Evolutionary conservation across 176 grass and related monocot genomes (phyloP), one percentile per base, ranked within the genome.

Genomic region (Zoysia pacifica): DNA sequence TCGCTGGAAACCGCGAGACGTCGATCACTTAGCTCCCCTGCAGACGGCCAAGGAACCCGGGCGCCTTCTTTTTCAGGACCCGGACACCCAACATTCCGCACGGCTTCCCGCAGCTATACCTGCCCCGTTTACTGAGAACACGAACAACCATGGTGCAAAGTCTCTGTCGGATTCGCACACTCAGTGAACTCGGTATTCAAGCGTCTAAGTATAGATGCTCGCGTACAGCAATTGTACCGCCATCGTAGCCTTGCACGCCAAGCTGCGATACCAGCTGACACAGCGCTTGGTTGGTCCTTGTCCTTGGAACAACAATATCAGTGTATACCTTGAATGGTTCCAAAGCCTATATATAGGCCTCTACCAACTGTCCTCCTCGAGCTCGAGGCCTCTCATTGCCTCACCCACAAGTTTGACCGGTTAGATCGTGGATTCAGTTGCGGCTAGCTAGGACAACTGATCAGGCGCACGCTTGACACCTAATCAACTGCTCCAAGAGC

Each of bases 241-340:
- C 81, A 9, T n/a, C 7, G 55, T 37, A 65, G 50, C 47, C 60
- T 76, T 76, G 72, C 63, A 11, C n/a, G 42, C 81, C 41, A 75
- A 43, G 71, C 62, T 46, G 20, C n/a, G 5, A 67, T 36, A 19
- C 65, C 53, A 80, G 11, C 48, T 54, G 48, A 5, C 40, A 16
- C n/a, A 28, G 28, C 28, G 28, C 28, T 28, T 28, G 28, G 10
- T 41, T 53, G 14, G 35, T 39, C 5, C 5, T 55, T 74, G 13
- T 74, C 47, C 70, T 74, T 6, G 13, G 2, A 61, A 66, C 81
- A 66, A 13, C 81, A 55, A 19, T 67, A 63, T 41, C 74, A 36
- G 10, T 7, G 50, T 75, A 48, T 75, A 48, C 50, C 50, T 28
- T 28, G 6, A 42, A 62, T 11, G 28, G 53, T 55, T 15, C 59